These are phyloP conservation scores for Planoprotostelium fungivorum DNA, from an alignment of 78 protist species.

Conservation along the genomic window DNA sequence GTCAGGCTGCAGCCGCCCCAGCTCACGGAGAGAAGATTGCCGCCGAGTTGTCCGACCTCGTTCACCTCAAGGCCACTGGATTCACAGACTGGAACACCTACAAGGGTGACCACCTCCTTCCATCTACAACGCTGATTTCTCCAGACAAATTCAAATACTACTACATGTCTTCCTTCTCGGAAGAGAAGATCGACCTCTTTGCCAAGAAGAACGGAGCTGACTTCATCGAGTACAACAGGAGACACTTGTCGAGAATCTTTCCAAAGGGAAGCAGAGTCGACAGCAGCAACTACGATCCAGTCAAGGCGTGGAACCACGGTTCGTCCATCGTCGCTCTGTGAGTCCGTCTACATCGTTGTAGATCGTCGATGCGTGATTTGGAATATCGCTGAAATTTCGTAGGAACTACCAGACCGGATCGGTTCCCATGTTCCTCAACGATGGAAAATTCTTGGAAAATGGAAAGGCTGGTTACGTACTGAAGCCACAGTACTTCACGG, in stretches of 20 bases:
- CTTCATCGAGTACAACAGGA: slow-evolving; percentile 20
- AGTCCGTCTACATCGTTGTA: too few species aligned
- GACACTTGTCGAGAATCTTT: slow-evolving; percentile 66
- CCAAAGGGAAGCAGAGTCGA: slow-evolving; percentile 82
- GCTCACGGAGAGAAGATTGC: slow-evolving; percentile 23
- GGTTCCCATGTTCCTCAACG: slow-evolving; percentile 54
- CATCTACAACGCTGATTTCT: background rate
- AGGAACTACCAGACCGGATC: slow-evolving; percentile 67
- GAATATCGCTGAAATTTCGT: background rate
- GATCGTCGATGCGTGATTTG: background rate
- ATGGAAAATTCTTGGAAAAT: slow-evolving; percentile 57
- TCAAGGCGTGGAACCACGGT: slow-evolving; percentile 66
- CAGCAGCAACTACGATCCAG: slow-evolving; percentile 80
- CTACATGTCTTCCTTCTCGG: slow-evolving; percentile 42
- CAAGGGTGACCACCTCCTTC: background rate
- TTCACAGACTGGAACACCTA: background rate
- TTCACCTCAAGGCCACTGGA: slow-evolving; percentile 10
- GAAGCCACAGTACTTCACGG: slow-evolving; percentile 45
- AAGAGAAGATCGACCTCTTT: slow-evolving; percentile 20
- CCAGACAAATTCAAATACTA: background rate
- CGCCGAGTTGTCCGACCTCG: slow-evolving; percentile 4
- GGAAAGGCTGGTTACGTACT: slow-evolving; percentile 64
- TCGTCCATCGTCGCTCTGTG: slow-evolving; percentile 71
- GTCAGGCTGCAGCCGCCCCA: too few species aligned
- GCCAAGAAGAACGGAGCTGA: background rate